Percentiles rank a stretch among this genome's conserved stretches.
Conservation (phyloP, 306 rosid genomes). For the Vigna mungo region DNA sequence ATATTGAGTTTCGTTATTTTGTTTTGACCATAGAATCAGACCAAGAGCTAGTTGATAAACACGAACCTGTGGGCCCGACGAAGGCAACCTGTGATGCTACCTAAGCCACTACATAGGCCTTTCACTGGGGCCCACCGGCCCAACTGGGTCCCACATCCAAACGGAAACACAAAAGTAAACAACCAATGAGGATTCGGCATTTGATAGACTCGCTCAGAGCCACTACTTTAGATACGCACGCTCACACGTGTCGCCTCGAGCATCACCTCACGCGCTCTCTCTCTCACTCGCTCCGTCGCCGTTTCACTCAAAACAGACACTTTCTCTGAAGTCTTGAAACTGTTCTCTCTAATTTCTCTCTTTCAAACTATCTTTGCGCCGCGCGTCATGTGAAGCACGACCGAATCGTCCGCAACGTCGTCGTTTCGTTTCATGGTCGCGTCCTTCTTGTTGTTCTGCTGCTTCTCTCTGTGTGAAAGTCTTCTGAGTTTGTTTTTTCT, state of each 20-base stretch:
- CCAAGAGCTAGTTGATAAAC: neutral
- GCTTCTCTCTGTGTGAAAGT: conserved; percentile 3
- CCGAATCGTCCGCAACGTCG: neutral
- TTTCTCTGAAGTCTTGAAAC: neutral
- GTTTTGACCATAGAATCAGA: neutral
- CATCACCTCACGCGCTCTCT: conserved; percentile 3
- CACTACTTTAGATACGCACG: conserved; percentile 32
- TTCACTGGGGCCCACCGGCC: neutral
- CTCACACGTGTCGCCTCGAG: conserved; percentile 8
- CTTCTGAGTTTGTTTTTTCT: conserved; percentile 6
- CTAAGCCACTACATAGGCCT: neutral
- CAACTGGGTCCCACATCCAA: neutral
- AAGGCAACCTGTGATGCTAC: neutral
- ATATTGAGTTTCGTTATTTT: neutral
- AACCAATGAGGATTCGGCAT: conserved; percentile 22
- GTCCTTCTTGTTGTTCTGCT: conserved; percentile 21
- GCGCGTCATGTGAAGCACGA: too few species aligned
- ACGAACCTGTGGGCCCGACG: conserved; percentile 15
- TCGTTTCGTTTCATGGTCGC: conserved; percentile 22
- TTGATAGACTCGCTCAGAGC: conserved; percentile 17
- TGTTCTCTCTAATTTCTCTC: neutral
- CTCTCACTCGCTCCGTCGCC: neutral
- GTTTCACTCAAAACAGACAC: neutral
- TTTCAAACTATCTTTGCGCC: neutral
- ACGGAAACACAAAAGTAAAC: neutral